These are phyloP conservation scores for baker's yeast (Saccharomyces cerevisiae) DNA, from an alignment of 805 yeast species.

Conservation along the genomic window DNA sequence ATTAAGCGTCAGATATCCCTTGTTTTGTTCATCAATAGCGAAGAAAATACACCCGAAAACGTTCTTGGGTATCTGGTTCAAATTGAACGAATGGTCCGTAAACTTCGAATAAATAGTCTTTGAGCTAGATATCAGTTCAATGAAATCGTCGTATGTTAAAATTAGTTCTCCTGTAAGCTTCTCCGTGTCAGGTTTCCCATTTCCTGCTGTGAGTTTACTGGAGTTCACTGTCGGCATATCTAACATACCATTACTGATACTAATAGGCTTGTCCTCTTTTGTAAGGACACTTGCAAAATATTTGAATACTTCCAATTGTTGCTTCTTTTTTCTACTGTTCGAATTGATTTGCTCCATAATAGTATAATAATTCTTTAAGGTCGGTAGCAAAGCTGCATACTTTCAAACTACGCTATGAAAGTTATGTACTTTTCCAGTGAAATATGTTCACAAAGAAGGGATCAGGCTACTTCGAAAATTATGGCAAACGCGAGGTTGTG, in stretches of 20 bases:
- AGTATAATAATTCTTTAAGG: background rate
- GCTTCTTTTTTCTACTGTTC: constrained; percentile 30
- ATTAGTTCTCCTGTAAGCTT: constrained; percentile 19
- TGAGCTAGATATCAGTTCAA: constrained; percentile 30
- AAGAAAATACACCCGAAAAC: constrained; percentile 67
- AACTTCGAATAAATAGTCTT: constrained; percentile 24
- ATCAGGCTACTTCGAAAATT: background rate
- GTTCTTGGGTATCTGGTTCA: constrained; percentile 45
- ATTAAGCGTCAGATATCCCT: constrained; percentile 56
- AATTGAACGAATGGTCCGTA: constrained; percentile 35
- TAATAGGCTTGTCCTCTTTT: constrained; percentile 9
- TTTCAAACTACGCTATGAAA: background rate
- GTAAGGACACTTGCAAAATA: constrained; percentile 34
- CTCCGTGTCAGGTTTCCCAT: background rate
- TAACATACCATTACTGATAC: background rate
- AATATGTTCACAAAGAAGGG: background rate
- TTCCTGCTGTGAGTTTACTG: background rate
- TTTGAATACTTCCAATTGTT: constrained; percentile 37
- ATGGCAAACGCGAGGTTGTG: background rate
- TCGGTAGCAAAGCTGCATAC: background rate
- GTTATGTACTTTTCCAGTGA: background rate
- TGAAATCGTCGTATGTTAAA: constrained; percentile 31
- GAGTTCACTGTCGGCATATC: background rate
- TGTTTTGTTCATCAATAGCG: constrained; percentile 64
- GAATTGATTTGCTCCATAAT: constrained; percentile 35